These are phyloP conservation scores for Blastobotrys attinorum DNA, from an alignment of 805 yeast species.

Conservation along the genomic window DNA sequence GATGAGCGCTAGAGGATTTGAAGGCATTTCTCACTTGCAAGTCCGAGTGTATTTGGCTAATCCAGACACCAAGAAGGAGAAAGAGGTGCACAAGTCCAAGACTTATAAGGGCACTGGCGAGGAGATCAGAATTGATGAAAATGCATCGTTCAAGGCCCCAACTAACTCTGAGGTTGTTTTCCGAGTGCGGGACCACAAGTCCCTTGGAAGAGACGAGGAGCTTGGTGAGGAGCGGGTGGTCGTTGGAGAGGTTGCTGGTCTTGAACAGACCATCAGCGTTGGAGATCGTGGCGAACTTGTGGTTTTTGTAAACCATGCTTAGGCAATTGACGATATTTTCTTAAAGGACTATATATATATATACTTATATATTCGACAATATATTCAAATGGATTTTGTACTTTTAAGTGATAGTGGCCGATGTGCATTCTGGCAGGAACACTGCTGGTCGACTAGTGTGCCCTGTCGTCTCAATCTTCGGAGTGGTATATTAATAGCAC, in stretches of 20 bases:
- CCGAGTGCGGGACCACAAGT: slow-evolving; percentile 57
- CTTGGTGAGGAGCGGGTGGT: slow-evolving; percentile 50
- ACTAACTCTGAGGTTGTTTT: slow-evolving; percentile 53
- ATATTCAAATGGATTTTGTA: background rate
- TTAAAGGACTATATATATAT: too few species aligned
- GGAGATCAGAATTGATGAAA: slow-evolving; percentile 39
- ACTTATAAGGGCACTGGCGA: slow-evolving; percentile 44
- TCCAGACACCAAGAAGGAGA: slow-evolving; percentile 32
- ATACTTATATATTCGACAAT: background rate
- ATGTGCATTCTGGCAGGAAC: too few species aligned
- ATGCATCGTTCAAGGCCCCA: slow-evolving; percentile 58
- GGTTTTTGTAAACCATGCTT: slow-evolving; percentile 6
- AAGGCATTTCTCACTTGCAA: slow-evolving; percentile 29
- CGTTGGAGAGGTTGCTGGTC: slow-evolving; percentile 5
- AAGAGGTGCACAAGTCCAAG: slow-evolving; percentile 60
- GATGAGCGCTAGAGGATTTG: slow-evolving; percentile 20
- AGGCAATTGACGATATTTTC: too few species aligned
- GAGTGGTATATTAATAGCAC: too few species aligned
- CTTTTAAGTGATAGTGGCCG: too few species aligned
- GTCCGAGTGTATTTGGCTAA: slow-evolving; percentile 37
- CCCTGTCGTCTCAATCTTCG: too few species aligned
- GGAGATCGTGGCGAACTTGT: slow-evolving; percentile 9
- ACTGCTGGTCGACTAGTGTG: too few species aligned
- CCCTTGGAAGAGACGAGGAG: slow-evolving; percentile 61
- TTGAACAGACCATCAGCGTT: slow-evolving; percentile 9